Evolutionary conservation across 352 stramenopile genomes (phyloP), one percentile per base, ranked within the genome.

Genomic region (Phytophthora meadii): DNA sequence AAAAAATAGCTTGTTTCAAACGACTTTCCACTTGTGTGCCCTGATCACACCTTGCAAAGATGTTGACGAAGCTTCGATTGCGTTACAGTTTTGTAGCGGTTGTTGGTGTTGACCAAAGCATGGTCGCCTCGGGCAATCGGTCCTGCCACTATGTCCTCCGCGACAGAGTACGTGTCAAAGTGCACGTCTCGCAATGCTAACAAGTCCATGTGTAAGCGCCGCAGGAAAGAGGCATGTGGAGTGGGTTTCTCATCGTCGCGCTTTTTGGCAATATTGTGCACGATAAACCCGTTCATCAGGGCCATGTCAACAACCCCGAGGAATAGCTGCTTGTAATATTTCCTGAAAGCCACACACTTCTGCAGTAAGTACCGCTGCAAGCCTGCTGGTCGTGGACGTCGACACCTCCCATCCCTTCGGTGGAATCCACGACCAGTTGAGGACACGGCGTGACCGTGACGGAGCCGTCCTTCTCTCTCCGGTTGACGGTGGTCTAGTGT

Each of bases 11-110:
- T 65, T 1, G 54, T 57, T 28, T 74, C 59, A 25, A 49, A 54
- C 8, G 57, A 57, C 58, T 55, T 51, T 41, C 34, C 52, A 44
- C 30, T 39, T 47, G 32, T 70, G 28, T 1, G 46, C 39, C 55
- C 51, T 0, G 67, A 75, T 28, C 61, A 75, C 11, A 65, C 58
- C 11, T 68, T 73, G n/a, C 65, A 65, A 8, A 68, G 27, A 30
- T 63, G 61, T 28, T 68, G 58, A 14, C 65, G 46, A 9, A 40
- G 47, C 12, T 73, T 65, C 52, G 48, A 8, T 12, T 73, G 32
- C 4, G 24, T 61, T 2, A 0, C 25, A 0, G 44, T 22, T 4
- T 41, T 53, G 42, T 73, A 65, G 27, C 30, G 54, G 2, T 58
- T 28, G 1, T 44, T 51, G 1, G 28, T 73, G 9, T 65, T 45